These are phyloP conservation scores for Penicillium sp. DNA, from an alignment of 2,329 filamentous ascomycete genomes.

Conservation along the genomic window DNA sequence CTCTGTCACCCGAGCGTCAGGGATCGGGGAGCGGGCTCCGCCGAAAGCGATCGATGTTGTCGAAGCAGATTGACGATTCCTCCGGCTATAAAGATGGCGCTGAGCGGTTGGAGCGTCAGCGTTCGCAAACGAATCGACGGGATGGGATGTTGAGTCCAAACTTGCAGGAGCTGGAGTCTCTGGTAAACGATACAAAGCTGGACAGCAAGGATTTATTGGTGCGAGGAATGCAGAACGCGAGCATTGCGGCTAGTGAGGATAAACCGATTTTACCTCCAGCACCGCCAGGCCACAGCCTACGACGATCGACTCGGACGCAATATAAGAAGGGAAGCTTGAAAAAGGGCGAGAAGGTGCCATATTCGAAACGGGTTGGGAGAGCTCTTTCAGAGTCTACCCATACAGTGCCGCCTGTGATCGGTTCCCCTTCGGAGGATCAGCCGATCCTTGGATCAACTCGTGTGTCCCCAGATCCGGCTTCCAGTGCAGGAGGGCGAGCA, in stretches of 20 bases:
- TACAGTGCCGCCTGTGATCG: constrained; percentile 48
- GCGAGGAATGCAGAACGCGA: constrained; percentile 51
- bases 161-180: constrained; percentile 72
- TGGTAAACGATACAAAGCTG: constrained; percentile 79
- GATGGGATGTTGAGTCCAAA: constrained; percentile 65
- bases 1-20: constrained; percentile 61
- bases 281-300: constrained; percentile 75
- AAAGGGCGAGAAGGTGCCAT: constrained; percentile 75
- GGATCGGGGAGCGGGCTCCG: constrained; percentile 66
- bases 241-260: constrained; percentile 65
- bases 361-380: constrained; percentile 73
- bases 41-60: constrained; percentile 95
- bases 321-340: constrained; percentile 88
- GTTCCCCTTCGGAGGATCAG: constrained; percentile 43
- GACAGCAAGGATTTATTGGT: constrained; percentile 66
- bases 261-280: constrained; percentile 83
- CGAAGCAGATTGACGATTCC: constrained; percentile 82
- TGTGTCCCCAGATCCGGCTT: constrained; percentile 46
- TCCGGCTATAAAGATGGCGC: constrained; percentile 81
- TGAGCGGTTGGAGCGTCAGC: constrained; percentile 76
- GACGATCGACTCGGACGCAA: constrained; percentile 88
- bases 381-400: constrained; percentile 65
- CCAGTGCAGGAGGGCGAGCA: constrained; percentile 41
- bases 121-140: constrained; percentile 62
- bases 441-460: constrained; percentile 42